These are phyloP conservation scores for Echinosophora koreensis DNA, from an alignment of 306 rosid species.

Conservation along the genomic window DNA sequence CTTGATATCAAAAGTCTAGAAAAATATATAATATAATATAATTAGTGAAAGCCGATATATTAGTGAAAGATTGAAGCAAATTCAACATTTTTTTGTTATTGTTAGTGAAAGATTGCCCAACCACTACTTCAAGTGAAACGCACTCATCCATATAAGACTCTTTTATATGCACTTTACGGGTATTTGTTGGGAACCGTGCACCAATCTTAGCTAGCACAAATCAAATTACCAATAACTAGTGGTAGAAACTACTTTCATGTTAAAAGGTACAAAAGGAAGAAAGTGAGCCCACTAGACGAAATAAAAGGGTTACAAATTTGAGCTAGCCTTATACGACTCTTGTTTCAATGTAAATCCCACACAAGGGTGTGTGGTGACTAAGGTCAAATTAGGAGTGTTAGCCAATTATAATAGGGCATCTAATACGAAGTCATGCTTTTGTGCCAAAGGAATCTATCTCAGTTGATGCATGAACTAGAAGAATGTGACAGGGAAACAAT, in stretches of 20 bases:
- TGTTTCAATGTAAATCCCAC: conserved; percentile 19
- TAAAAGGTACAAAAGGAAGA: not conserved
- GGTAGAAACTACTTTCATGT: conserved; percentile 12
- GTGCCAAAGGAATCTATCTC: conserved; percentile 41
- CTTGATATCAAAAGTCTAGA: too few species aligned
- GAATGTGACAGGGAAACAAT: conserved; percentile 44
- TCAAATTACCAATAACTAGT: conserved; percentile 8
- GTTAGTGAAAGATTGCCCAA: conserved; percentile 29
- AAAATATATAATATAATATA: too few species aligned
- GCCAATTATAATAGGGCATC: conserved; percentile 33
- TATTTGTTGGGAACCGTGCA: conserved; percentile 4
- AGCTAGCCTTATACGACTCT: conserved; percentile 36
- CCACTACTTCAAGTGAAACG: conserved; percentile 29
- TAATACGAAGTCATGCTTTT: conserved; percentile 39
- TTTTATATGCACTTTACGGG: not conserved
- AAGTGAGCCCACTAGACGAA: not conserved
- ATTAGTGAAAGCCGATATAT: not conserved
- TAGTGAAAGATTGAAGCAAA: not conserved
- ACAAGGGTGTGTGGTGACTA: conserved; percentile 23
- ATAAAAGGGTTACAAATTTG: not conserved
- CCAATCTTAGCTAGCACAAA: conserved; percentile 11
- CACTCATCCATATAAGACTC: not conserved
- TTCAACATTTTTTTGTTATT: conserved; percentile 2
- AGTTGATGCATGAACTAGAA: conserved; percentile 30
- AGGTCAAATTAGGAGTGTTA: conserved; percentile 37